Conservation (phyloP, 202 grass and related monocot species). For the Dendrocalamus latiflorus region DNA sequence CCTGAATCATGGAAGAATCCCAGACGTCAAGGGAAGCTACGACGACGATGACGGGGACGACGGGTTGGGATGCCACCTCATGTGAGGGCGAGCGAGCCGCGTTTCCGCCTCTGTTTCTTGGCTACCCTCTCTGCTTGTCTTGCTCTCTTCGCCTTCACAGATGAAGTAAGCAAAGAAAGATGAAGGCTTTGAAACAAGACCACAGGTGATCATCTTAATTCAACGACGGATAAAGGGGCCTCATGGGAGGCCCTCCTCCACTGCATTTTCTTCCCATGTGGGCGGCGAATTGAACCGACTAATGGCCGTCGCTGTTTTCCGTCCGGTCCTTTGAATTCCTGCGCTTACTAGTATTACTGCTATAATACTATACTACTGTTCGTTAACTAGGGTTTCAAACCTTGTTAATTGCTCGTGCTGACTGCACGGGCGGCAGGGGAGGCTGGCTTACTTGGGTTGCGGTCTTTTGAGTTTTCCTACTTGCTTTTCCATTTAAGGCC, state of each 20-base stretch:
- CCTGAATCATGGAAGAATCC: slow-evolving; percentile 42
- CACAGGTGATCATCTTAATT: too few relatives aligned
- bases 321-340: slow-evolving; percentile 14
- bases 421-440: background rate
- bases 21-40: background rate
- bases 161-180: slow-evolving; percentile 8
- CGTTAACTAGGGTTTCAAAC: background rate
- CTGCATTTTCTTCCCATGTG: too few relatives aligned
- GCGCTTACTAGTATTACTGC: background rate
- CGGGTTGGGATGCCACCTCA: background rate
- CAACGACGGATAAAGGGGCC: too few relatives aligned
- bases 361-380: background rate
- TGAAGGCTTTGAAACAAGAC: too few relatives aligned
- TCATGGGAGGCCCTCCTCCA: too few relatives aligned
- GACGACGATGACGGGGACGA: too few relatives aligned
- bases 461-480: slow-evolving; percentile 1
- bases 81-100: background rate
- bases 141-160: background rate
- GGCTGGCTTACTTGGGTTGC: background rate
- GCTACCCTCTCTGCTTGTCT: too few relatives aligned
- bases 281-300: background rate
- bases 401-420: slow-evolving; percentile 11
- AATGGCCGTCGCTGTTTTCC: slow-evolving; percentile 20
- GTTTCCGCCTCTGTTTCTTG: background rate
- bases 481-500: too few relatives aligned